A percentile compares a stretch with the other conserved stretches of the same genome.
Evolutionary conservation across 1,284 basidiomycete species (phyloP).

Genomic region (Ustilago shanxiensis): DNA sequence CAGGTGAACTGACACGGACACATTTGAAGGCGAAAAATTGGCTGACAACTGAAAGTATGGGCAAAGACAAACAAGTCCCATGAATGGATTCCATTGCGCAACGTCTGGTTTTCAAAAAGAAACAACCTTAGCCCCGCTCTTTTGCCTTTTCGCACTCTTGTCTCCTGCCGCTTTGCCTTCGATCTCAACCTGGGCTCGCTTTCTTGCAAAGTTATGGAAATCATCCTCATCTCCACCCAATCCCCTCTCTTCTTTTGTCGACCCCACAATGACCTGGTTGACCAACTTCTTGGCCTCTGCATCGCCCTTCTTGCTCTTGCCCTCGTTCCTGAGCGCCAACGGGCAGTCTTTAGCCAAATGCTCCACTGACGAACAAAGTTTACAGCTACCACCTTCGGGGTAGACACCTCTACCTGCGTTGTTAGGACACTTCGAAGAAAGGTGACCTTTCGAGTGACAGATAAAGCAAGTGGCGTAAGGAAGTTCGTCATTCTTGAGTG

Average conservation of each 20-base stretch:
- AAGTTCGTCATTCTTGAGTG: slow-evolving; percentile 73
- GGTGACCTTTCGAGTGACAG: slow-evolving; percentile 80
- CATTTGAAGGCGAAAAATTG: too few species aligned
- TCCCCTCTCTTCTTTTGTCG: slow-evolving; percentile 72
- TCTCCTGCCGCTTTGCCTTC: slow-evolving; percentile 13
- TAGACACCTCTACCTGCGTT: slow-evolving; percentile 87
- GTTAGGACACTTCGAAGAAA: slow-evolving; percentile 83
- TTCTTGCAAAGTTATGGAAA: slow-evolving; percentile 83
- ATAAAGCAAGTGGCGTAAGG: slow-evolving; percentile 94
- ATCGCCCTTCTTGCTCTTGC: slow-evolving; percentile 29
- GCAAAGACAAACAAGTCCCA: neutral
- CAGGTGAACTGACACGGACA: neutral
- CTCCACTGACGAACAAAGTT: slow-evolving; percentile 84
- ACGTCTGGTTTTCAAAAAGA: slow-evolving; percentile 23
- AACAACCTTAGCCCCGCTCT: slow-evolving; percentile 38
- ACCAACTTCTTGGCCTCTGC: slow-evolving; percentile 27
- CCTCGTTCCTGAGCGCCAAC: slow-evolving; percentile 74
- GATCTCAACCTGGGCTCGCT: slow-evolving; percentile 75
- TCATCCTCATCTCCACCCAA: slow-evolving; percentile 91
- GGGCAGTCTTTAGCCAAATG: slow-evolving; percentile 89
- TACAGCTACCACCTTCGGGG: slow-evolving; percentile 93
- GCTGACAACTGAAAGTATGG: too few species aligned
- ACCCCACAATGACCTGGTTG: slow-evolving; percentile 33
- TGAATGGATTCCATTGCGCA: neutral
- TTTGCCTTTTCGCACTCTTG: slow-evolving; percentile 16